Base-by-base conservation (phyloP, 116 monocot genomes). In the Trichopus zeylanicus region DNA sequence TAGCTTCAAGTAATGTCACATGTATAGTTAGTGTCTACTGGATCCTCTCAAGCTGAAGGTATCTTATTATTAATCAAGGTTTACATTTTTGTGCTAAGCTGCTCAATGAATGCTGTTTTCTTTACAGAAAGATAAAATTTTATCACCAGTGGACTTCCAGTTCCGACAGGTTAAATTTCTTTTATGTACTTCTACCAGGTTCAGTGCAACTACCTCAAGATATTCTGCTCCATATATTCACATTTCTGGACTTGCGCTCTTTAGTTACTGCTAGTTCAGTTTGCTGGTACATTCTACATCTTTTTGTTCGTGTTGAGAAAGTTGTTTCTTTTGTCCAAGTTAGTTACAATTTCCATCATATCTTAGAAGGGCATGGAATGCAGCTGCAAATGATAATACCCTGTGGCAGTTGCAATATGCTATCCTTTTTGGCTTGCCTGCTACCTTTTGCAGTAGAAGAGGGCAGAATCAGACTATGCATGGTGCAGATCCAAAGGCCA, bases 191-290 rank as follows among this genome's bases (percentile, higher is more conserved):
- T 26, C 6, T n/a, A n/a, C n/a, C 68, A 85, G 93, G 61, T 54
- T 67, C 57, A 7, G 53, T 68, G 26, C 62, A 80, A 20, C 64
- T 94, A 20, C 86, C 86, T 25, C 59, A 64, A 26, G 93, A 94
- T 78, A 48, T 86, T 31, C 78, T 94, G 71, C 27, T 78, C 35
- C 73, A 70, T 51, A 60, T 86, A 26, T 94, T 94, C 65, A 75
- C 73, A 62, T 89, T 76, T 65, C 71, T 89, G 37, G 93, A 94
- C 55, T 9, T 86, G 55, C 71, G 68, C 24, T 89, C 93, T 24
- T 68, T 94, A 56, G 82, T 73, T 38, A 52, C 65, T 59, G 85
- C 60, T 10, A 69, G 85, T 67, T 66, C 35, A 46, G 88, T 88
- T 6, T 85, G 83, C 83, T 62, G 78, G 89, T 94, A 89, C 31